A percentile compares a stretch with the other conserved stretches of the same genome.
Conservation (phyloP, 2,329 filamentous ascomycete genomes). For the Aureobasidium sp. region DNA sequence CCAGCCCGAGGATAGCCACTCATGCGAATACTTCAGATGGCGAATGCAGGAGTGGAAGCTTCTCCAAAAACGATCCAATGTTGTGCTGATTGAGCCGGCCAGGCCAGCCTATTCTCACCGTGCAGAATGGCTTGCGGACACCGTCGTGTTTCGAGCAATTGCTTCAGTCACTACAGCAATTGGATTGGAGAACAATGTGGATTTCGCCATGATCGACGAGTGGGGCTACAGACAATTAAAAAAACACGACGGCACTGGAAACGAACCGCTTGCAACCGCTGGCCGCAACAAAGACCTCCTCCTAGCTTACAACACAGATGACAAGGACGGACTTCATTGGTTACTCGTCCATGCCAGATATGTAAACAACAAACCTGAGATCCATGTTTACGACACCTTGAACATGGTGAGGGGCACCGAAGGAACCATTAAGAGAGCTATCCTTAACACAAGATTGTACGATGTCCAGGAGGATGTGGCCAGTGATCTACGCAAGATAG, state of each 20-base stretch:
- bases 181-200: neutral
- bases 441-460: neutral
- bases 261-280: neutral
- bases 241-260: neutral
- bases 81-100: neutral
- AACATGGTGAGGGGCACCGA: neutral
- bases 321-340: neutral
- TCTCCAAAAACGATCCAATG: neutral
- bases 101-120: neutral
- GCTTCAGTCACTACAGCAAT: neutral
- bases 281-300: neutral
- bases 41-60: neutral
- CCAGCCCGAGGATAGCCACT: neutral
- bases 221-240: neutral
- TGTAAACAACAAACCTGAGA: neutral
- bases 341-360: neutral
- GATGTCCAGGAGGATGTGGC: neutral
- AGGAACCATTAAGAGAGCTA: neutral
- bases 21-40: neutral
- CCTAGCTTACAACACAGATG: neutral
- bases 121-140: neutral
- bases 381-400: neutral
- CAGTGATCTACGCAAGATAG: neutral
- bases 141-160: neutral
- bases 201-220: neutral